Percentiles rank a stretch among this genome's conserved stretches.
Conservation (phyloP, 2,329 filamentous ascomycete genomes). For the Dactylellina drechsleri region DNA sequence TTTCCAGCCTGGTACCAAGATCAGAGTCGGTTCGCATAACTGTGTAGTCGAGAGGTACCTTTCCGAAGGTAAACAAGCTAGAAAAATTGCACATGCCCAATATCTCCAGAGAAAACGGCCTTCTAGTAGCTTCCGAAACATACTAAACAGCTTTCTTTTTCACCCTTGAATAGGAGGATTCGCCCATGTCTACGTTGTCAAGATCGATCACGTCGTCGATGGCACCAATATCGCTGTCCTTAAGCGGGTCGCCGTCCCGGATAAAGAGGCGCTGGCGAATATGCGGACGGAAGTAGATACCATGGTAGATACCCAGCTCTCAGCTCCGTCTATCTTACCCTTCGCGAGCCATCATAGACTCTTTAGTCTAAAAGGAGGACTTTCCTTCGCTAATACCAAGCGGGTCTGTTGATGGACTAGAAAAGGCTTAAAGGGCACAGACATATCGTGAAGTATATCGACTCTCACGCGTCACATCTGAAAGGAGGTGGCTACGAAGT, state of each 20-base stretch:
- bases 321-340: neutral
- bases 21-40: conserved; percentile 90
- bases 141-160: conserved; percentile 28
- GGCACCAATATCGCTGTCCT: conserved; percentile 84
- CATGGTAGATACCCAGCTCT: conserved; percentile 68
- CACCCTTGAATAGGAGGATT: conserved; percentile 74
- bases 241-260: conserved; percentile 94
- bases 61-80: conserved; percentile 72
- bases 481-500: conserved; percentile 95
- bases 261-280: conserved; percentile 90
- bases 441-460: conserved; percentile 96
- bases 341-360: neutral
- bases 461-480: conserved; percentile 95
- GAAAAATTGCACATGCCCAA: neutral
- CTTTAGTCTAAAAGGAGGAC: neutral
- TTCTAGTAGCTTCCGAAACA: neutral
- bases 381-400: conserved; percentile 22
- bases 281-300: conserved; percentile 99
- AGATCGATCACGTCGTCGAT: conserved; percentile 78
- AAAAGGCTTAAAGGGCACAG: conserved; percentile 97
- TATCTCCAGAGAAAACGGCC: neutral
- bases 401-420: conserved; percentile 55
- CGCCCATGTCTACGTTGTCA: conserved; percentile 96
- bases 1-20: conserved; percentile 92
- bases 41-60: conserved; percentile 97